Evolutionary conservation across 768 basidiomycete species (phyloP), one percentile per base, ranked within the genome.

Genomic region (Xanthoconium purpureum): DNA sequence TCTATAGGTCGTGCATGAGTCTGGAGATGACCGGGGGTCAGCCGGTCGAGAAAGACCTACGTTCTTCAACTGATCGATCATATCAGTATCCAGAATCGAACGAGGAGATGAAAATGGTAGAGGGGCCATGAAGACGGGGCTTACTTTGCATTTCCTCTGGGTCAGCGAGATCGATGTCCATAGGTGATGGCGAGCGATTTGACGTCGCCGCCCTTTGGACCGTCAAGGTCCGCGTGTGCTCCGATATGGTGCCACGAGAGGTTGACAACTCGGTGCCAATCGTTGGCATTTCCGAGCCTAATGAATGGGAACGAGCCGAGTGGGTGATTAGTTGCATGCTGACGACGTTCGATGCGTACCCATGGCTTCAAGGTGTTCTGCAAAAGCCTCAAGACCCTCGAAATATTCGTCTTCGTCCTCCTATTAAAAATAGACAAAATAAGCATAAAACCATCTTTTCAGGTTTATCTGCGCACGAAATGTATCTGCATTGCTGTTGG

Each of bases 321-420:
- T 56, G 47, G 29, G 13, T 30, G 32, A 37, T n/a, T n/a, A 7
- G 36, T 29, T 55, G 42, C 28, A 45, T 54, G 17, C 3, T 24
- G 58, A 52, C 30, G 17, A 13, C 8, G 7, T 53, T 52, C 38
- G 35, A 68, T 43, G 51, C 66, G 36, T 49, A 70, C 67, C 56
- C 5, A 70, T 51, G 30, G 3, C 24, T 11, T 52, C 35, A 3
- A 60, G 5, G 3, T 60, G 56, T 32, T 57, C 46, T 20, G n/a
- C 12, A 12, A 70, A n/a, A 20, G 39, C 20, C 0, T 68, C 58
- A 8, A 64, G 30, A 6, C 63, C 66, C 13, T 66, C 58, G 1
- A 39, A 30, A 47, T 53, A 70, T 44, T 62, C 63, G 5, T 67
- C 60, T 44, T 68, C 67, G 35, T 68, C 68, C 15, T 70, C 63